phyloP scores from a whole-genome alignment of 1,284 basidiomycete species.

The Microbotryum silenes-acaulis region DNA sequence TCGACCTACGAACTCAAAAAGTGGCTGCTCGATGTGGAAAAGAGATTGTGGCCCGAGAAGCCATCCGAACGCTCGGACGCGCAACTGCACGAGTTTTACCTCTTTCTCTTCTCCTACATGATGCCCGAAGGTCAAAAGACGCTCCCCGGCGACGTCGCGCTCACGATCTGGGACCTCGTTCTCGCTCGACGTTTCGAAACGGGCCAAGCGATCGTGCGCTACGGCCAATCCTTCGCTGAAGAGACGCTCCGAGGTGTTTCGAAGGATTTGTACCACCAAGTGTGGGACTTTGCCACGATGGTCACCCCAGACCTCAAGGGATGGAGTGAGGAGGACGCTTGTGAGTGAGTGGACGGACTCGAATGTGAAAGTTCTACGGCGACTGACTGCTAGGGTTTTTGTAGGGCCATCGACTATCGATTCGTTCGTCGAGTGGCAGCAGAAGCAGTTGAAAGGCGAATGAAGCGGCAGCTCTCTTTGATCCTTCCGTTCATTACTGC shows the following conservation, averaged over 20 bases:
- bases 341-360: constrained; percentile 13
- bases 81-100: neutral
- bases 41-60: neutral
- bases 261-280: constrained; percentile 22
- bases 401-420: constrained; percentile 29
- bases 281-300: constrained; percentile 15
- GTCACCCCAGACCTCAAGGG: constrained; percentile 15
- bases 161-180: constrained; percentile 8
- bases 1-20: neutral
- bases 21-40: constrained; percentile 5
- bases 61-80: neutral
- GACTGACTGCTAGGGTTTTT: neutral
- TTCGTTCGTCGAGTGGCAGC: constrained; percentile 29
- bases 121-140: constrained; percentile 23
- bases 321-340: constrained; percentile 28
- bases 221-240: constrained; percentile 21
- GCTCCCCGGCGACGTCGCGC: constrained; percentile 9
- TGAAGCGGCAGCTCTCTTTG: too few relatives aligned
- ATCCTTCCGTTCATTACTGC: too few relatives aligned
- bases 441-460: constrained; percentile 2
- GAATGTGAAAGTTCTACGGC: neutral
- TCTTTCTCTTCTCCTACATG: constrained; percentile 22
- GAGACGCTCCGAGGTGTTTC: constrained; percentile 22
- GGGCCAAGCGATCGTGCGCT: neutral
- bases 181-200: constrained; percentile 8